Conservation (phyloP, 2,329 filamentous ascomycete species). For the Chrysoporthe cubensis region DNA sequence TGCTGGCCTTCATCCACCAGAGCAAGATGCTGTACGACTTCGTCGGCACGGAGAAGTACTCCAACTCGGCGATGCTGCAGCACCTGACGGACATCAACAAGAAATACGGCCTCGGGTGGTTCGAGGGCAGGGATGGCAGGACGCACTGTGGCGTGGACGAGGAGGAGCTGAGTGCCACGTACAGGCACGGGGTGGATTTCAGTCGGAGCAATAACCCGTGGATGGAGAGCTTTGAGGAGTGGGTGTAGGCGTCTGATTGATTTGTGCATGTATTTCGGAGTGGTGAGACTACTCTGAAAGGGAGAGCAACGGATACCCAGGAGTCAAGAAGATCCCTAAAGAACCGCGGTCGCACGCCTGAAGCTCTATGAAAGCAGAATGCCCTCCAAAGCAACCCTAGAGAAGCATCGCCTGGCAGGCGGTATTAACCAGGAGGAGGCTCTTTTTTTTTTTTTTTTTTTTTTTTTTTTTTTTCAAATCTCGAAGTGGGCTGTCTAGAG, state of each 20-base stretch:
- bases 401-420: too few species aligned
- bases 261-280: background rate
- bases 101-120: conserved; percentile 79
- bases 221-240: conserved; percentile 43
- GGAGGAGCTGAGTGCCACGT: conserved; percentile 69
- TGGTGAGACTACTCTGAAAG: too few species aligned
- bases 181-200: conserved; percentile 65
- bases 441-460: too few species aligned
- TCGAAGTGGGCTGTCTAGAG: too few species aligned
- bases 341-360: too few species aligned
- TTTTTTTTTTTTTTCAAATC: too few species aligned
- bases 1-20: conserved; percentile 79
- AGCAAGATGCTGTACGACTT: conserved; percentile 80
- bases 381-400: too few species aligned
- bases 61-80: conserved; percentile 63
- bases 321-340: too few species aligned
- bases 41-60: conserved; percentile 68
- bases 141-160: conserved; percentile 78
- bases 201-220: conserved; percentile 56
- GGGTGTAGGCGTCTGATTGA: conserved; percentile 35
- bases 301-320: too few species aligned
- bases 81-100: conserved; percentile 64
- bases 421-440: too few species aligned
- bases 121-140: conserved; percentile 71
- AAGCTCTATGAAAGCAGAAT: background rate